Evolutionary conservation across 441 rosid species (phyloP).

Genomic region (Eutrema salsugineum): DNA sequence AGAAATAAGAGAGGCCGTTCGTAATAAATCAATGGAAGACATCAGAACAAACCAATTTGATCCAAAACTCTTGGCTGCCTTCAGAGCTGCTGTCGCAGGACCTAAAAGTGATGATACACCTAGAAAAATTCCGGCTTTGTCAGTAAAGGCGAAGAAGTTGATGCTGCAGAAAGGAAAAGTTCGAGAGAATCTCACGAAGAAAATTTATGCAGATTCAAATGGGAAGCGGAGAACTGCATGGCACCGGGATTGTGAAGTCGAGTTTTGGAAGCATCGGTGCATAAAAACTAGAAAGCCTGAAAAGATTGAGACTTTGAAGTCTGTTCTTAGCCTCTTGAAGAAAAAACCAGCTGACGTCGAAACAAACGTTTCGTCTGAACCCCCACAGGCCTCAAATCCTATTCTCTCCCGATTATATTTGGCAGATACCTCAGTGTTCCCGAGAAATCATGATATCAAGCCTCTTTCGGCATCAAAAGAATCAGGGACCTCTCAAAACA

Average conservation of each 20-base stretch:
- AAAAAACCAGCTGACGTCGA: conserved; percentile 48
- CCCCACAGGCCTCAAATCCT: conserved; percentile 51
- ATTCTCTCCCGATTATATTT: conserved; percentile 92
- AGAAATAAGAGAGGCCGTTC: conserved; percentile 92
- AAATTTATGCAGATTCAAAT: conserved; percentile 83
- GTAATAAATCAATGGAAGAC: conserved; percentile 59
- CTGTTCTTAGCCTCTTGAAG: conserved; percentile 81
- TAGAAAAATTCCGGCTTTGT: conserved; percentile 48
- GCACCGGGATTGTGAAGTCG: conserved; percentile 98
- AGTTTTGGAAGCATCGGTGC: conserved; percentile 99
- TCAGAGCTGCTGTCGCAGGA: conserved; percentile 81
- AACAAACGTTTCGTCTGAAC: conserved; percentile 37
- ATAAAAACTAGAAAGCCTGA: conserved; percentile 74
- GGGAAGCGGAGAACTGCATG: conserved; percentile 92
- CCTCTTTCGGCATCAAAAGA: conserved; percentile 61
- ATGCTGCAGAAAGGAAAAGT: conserved; percentile 97
- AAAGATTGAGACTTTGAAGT: conserved; percentile 87
- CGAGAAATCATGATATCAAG: conserved; percentile 81
- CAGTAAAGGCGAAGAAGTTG: conserved; percentile 75
- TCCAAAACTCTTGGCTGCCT: conserved; percentile 93
- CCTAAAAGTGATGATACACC: conserved; percentile 65
- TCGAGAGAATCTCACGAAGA: conserved; percentile 94
- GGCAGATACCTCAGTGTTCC: conserved; percentile 97
- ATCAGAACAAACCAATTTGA: conserved; percentile 71
- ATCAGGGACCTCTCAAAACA: conserved; percentile 38